phyloP scores from a whole-genome alignment of 768 basidiomycete genomes.

The Calocybe cyanea region DNA sequence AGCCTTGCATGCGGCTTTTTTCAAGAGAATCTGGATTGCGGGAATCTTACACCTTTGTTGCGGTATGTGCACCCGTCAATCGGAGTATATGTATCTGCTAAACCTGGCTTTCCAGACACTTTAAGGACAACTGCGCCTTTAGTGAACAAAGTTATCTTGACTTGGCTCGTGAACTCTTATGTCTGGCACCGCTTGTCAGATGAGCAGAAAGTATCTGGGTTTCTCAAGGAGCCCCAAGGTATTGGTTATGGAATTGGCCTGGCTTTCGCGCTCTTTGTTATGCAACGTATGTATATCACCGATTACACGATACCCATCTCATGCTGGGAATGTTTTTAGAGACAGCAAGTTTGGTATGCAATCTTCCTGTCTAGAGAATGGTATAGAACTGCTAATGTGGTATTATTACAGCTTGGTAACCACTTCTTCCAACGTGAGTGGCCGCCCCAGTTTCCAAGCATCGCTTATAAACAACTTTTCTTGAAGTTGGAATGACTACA shows the following conservation, averaged over 20 bases:
- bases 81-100: too few species aligned
- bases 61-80: constrained; percentile 23
- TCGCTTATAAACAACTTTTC: not conserved
- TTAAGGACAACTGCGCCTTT: constrained; percentile 53
- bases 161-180: constrained; percentile 53
- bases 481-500: constrained; percentile 38
- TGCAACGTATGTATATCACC: constrained; percentile 44
- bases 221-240: constrained; percentile 36
- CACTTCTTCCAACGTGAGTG: constrained; percentile 39
- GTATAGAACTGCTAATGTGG: not conserved
- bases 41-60: constrained; percentile 45
- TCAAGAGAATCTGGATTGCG: constrained; percentile 40
- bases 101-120: constrained; percentile 28
- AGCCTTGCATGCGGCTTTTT: constrained; percentile 45
- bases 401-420: constrained; percentile 32
- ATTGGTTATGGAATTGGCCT: constrained; percentile 63
- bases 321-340: constrained; percentile 17
- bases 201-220: constrained; percentile 29
- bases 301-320: not conserved
- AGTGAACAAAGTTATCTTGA: constrained; percentile 54
- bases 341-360: constrained; percentile 35
- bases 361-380: not conserved
- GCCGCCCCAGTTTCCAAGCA: not conserved
- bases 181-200: constrained; percentile 32
- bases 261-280: constrained; percentile 51